phyloP scores from a whole-genome alignment of 192 early-diverging fungal genomes.

The Rhizophagus clarus region DNA sequence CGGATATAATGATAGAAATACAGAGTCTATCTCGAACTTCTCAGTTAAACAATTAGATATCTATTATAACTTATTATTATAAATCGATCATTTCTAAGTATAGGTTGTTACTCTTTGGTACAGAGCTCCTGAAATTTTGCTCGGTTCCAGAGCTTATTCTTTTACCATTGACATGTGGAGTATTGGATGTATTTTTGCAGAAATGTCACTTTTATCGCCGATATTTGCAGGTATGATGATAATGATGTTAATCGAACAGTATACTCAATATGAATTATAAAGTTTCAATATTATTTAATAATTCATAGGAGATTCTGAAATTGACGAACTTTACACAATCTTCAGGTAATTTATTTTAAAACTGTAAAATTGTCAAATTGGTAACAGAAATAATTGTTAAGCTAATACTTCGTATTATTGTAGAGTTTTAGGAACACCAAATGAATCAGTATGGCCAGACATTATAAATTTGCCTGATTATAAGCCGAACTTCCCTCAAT shows the following conservation, averaged over 20 bases:
- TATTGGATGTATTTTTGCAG: slow-evolving; percentile 96
- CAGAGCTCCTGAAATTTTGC: slow-evolving; percentile 91
- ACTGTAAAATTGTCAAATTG: slow-evolving; percentile 79
- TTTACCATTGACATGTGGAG: slow-evolving; percentile 98
- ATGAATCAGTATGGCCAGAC: slow-evolving; percentile 65
- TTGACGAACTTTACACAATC: slow-evolving; percentile 89
- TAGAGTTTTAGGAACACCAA: slow-evolving; percentile 70
- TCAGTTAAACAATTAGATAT: no score
- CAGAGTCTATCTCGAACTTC: no score
- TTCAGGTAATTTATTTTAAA: slow-evolving; percentile 60
- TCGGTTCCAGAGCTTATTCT: slow-evolving; percentile 88
- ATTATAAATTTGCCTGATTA: slow-evolving; percentile 52
- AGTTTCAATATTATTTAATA: not conserved
- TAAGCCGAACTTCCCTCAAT: slow-evolving; percentile 53
- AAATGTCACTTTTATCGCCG: slow-evolving; percentile 79
- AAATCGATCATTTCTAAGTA: not conserved
- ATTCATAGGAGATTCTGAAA: slow-evolving; percentile 74
- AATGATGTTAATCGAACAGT: not conserved
- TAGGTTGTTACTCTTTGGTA: slow-evolving; percentile 94
- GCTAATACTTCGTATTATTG: not conserved
- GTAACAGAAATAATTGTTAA: slow-evolving; percentile 55
- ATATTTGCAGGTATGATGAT: slow-evolving; percentile 76
- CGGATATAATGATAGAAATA: no score
- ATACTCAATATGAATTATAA: not conserved
- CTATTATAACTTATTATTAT: no score